Conservation (phyloP, 176 grass and related monocot genomes). For the Paspalum notatum region DNA sequence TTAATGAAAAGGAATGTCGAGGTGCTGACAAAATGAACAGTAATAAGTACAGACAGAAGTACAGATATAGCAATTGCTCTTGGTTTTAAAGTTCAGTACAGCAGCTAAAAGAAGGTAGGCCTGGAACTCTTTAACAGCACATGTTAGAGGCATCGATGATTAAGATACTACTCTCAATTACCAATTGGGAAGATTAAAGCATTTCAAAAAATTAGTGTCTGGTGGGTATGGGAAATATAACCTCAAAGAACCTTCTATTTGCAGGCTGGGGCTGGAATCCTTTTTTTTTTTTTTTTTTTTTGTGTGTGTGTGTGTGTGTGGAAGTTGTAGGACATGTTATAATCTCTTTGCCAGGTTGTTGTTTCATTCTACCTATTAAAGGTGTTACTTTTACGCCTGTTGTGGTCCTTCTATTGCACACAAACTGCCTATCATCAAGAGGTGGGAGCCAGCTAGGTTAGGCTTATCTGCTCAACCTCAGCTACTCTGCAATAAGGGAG, state of each 20-base stretch:
- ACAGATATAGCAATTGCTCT: background rate
- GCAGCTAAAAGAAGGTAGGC: slow-evolving; percentile 6
- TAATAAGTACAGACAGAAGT: too few species aligned
- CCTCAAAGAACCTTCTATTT: slow-evolving; percentile 14
- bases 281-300: too few species aligned
- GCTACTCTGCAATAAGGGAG: background rate
- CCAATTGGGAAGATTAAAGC: background rate
- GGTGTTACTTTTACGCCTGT: background rate
- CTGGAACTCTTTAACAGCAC: background rate
- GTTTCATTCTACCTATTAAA: background rate
- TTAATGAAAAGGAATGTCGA: background rate
- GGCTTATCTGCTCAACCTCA: background rate
- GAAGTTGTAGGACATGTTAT: background rate
- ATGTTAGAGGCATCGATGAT: background rate
- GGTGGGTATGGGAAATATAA: background rate
- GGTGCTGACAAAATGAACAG: background rate
- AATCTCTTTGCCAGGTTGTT: slow-evolving; percentile 8
- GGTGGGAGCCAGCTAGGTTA: background rate
- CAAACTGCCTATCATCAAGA: background rate
- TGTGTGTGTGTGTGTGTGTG: too few species aligned
- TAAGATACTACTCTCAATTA: slow-evolving; percentile 5
- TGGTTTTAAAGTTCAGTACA: background rate
- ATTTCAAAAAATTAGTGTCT: slow-evolving; percentile 8
- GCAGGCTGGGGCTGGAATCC: background rate
- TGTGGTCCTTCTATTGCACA: background rate